Conservation (phyloP, 192 early-diverging fungal species). For the Allomyces macrogynus region DNA sequence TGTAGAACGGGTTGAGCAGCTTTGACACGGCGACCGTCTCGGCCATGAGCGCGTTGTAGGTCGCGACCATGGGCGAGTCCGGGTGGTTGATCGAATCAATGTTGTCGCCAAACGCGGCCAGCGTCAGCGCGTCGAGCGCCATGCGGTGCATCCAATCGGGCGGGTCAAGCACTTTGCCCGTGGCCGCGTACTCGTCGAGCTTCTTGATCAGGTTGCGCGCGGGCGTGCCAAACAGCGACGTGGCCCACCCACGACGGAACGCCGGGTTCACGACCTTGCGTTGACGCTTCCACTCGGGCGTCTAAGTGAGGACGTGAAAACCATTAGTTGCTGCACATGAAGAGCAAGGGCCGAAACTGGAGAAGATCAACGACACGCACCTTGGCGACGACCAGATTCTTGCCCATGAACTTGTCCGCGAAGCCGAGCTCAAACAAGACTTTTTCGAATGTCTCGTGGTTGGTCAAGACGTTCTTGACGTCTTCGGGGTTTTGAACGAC, state of each 20-base stretch:
- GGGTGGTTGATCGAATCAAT: background rate
- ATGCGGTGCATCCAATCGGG: background rate
- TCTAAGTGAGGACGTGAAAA: too few relatives aligned
- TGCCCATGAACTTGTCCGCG: background rate
- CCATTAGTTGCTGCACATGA: too few relatives aligned
- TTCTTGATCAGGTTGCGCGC: conserved; percentile 12
- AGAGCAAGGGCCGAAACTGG: background rate
- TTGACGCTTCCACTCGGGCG: conserved; percentile 19
- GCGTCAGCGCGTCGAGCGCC: background rate
- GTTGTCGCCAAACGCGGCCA: background rate
- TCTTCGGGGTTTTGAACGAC: conserved; percentile 1
- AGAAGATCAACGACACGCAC: background rate
- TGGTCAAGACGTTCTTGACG: conserved; percentile 4
- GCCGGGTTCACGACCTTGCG: conserved; percentile 23
- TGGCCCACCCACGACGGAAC: conserved; percentile 21
- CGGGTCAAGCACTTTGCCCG: background rate
- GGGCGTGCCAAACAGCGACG: conserved; percentile 3
- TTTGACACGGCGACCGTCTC: background rate
- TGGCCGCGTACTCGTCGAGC: conserved; percentile 5
- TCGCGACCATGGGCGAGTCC: background rate
- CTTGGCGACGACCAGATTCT: conserved; percentile 2
- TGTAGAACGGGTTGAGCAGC: background rate
- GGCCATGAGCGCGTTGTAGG: background rate
- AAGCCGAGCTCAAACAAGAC: background rate
- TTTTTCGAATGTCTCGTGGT: background rate